Evolutionary conservation across 768 basidiomycete species (phyloP).

Genomic region (Inosperma sp.): DNA sequence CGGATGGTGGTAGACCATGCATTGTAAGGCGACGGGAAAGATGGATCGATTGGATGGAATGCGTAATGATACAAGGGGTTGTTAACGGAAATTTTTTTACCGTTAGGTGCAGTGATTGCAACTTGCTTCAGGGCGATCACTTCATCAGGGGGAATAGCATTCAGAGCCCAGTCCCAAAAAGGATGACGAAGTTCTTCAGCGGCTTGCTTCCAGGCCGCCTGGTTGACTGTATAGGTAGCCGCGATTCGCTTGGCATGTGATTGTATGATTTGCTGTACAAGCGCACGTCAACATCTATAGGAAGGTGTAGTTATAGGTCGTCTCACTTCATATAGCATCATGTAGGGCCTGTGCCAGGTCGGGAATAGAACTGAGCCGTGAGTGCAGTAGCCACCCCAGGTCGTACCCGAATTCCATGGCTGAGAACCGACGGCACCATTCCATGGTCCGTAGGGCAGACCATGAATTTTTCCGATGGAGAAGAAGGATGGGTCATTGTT

Average conservation of each 20-base stretch:
- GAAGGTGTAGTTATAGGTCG: background rate
- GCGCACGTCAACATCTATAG: background rate
- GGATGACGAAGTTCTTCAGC: constrained; percentile 37
- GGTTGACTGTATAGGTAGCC: constrained; percentile 30
- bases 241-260: constrained; percentile 39
- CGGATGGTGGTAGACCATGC: constrained; percentile 30
- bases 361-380: constrained; percentile 52
- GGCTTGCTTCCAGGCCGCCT: constrained; percentile 28
- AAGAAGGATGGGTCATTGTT: constrained; percentile 32
- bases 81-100: constrained; percentile 21
- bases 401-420: constrained; percentile 20
- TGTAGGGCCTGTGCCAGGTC: constrained; percentile 53
- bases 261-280: constrained; percentile 44
- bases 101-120: constrained; percentile 28
- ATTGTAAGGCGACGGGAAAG: constrained; percentile 23
- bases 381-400: constrained; percentile 48
- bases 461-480: constrained; percentile 47
- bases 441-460: constrained; percentile 41
- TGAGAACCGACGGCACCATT: constrained; percentile 31
- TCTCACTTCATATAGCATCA: constrained; percentile 46
- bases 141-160: constrained; percentile 35
- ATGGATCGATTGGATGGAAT: constrained; percentile 30
- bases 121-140: constrained; percentile 28
- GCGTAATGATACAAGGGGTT: constrained; percentile 35
- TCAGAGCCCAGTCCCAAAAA: constrained; percentile 51